Conservation (phyloP, 2,329 filamentous ascomycete species). For the Fusarium longipes region DNA sequence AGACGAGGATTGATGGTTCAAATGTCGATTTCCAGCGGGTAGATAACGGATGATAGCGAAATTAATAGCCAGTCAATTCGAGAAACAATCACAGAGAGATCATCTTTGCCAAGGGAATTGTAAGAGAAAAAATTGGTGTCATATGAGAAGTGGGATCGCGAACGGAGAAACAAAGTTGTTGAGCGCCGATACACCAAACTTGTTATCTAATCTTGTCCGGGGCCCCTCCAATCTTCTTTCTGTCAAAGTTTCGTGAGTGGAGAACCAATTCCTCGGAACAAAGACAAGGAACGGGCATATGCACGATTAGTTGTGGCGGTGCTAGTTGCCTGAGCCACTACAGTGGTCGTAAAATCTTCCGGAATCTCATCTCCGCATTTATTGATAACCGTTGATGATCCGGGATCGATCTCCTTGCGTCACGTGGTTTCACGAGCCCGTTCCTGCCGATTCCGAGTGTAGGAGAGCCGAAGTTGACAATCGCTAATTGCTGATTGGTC, state of each 20-base stretch:
- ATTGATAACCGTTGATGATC: constrained; percentile 35
- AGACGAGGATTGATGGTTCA: constrained; percentile 20
- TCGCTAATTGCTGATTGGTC: constrained; percentile 44
- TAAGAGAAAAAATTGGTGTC: constrained; percentile 31
- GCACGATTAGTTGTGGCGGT: constrained; percentile 22
- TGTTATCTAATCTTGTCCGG: constrained; percentile 46
- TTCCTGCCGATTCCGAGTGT: constrained; percentile 41
- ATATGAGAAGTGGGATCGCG: constrained; percentile 40
- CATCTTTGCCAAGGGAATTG: constrained; percentile 30
- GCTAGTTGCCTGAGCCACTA: constrained; percentile 9
- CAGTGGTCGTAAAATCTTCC: background rate
- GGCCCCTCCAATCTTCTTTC: constrained; percentile 42
- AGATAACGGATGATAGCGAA: background rate
- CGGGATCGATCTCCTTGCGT: constrained; percentile 11
- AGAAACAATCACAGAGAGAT: constrained; percentile 25
- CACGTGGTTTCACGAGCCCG: constrained; percentile 43
- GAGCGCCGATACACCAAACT: constrained; percentile 39
- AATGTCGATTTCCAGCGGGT: constrained; percentile 1
- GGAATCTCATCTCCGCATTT: constrained; percentile 24
- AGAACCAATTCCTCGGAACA: constrained; percentile 27
- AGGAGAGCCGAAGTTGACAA: constrained; percentile 49
- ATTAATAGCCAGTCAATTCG: constrained; percentile 1
- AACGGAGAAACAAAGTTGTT: constrained; percentile 45
- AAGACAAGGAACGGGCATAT: constrained; percentile 7
- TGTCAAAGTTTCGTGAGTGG: constrained; percentile 3